Percentiles rank a stretch among this genome's conserved stretches.
phyloP scores from a whole-genome alignment of 345 rosid genomes.

The Hirschfeldia incana region DNA sequence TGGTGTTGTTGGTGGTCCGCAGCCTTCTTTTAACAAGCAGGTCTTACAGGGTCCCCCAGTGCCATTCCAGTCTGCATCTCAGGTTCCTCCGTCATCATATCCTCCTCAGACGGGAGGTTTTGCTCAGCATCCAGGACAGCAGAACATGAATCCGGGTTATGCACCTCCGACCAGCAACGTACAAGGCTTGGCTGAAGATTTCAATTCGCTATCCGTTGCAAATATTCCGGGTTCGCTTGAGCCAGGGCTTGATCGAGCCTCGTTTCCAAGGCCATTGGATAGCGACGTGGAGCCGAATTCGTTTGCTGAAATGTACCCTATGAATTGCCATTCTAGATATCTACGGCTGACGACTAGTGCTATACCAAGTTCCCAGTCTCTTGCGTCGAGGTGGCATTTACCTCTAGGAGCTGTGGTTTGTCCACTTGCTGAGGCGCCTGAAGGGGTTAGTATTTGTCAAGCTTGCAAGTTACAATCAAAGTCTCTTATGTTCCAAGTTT shows the following conservation, averaged over 20 bases:
- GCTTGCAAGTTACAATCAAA: neutral
- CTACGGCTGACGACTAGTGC: conserved; percentile 85
- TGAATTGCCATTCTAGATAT: conserved; percentile 86
- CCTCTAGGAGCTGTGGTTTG: conserved; percentile 99
- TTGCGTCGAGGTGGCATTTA: conserved; percentile 95
- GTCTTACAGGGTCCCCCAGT: conserved; percentile 50
- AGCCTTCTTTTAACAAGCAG: conserved; percentile 54
- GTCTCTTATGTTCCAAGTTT: conserved; percentile 4
- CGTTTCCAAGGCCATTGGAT: conserved; percentile 91
- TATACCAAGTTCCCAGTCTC: conserved; percentile 87
- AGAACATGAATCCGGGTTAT: conserved; percentile 56
- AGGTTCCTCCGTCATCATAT: conserved; percentile 53
- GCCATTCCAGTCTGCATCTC: conserved; percentile 56
- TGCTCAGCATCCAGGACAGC: conserved; percentile 55
- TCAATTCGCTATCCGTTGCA: conserved; percentile 70
- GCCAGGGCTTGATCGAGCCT: conserved; percentile 69
- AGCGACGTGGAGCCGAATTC: conserved; percentile 84
- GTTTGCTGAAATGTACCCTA: conserved; percentile 59
- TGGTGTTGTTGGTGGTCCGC: conserved; percentile 39
- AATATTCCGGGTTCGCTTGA: conserved; percentile 83
- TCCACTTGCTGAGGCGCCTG: conserved; percentile 95
- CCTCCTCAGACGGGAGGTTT: conserved; percentile 59
- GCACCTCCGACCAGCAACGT: conserved; percentile 64
- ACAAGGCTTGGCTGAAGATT: conserved; percentile 84
- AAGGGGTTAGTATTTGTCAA: conserved; percentile 66